Conservation (phyloP, 148 eudicot genomes). For the Spergularia marina region DNA sequence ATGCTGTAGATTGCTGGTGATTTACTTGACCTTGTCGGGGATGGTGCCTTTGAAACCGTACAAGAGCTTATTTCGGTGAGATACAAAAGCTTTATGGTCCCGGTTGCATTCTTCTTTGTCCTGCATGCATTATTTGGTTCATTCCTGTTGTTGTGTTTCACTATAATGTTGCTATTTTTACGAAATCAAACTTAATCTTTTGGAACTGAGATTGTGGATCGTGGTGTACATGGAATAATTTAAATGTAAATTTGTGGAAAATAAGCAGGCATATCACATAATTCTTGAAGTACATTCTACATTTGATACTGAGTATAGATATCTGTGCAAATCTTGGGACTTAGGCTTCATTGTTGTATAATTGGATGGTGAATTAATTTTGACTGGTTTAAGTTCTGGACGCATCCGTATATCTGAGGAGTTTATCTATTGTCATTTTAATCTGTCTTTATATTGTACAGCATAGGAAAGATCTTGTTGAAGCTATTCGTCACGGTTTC, state of each 20-base stretch:
- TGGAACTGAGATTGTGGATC: background rate
- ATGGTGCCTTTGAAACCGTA: conserved; percentile 82
- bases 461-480: conserved; percentile 89
- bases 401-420: conserved; percentile 4
- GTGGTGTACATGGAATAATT: background rate
- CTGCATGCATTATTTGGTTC: background rate
- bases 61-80: conserved; percentile 83
- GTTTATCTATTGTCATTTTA: background rate
- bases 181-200: background rate
- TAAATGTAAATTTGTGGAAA: background rate
- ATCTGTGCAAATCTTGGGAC: background rate
- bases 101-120: background rate
- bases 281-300: background rate
- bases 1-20: conserved; percentile 84
- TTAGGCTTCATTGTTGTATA: background rate
- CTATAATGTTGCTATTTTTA: background rate
- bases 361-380: background rate
- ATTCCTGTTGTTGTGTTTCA: background rate
- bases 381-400: background rate
- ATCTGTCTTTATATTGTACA: conserved; percentile 29
- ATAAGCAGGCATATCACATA: background rate
- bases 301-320: background rate
- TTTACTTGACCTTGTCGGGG: conserved; percentile 93
- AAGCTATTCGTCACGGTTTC: conserved; percentile 72
- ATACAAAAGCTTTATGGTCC: conserved; percentile 6